A percentile compares a stretch with the other conserved stretches of the same genome.
These are phyloP conservation scores for Pisolithus marmoratus DNA, from an alignment of 768 basidiomycete species.

Conservation along the genomic window DNA sequence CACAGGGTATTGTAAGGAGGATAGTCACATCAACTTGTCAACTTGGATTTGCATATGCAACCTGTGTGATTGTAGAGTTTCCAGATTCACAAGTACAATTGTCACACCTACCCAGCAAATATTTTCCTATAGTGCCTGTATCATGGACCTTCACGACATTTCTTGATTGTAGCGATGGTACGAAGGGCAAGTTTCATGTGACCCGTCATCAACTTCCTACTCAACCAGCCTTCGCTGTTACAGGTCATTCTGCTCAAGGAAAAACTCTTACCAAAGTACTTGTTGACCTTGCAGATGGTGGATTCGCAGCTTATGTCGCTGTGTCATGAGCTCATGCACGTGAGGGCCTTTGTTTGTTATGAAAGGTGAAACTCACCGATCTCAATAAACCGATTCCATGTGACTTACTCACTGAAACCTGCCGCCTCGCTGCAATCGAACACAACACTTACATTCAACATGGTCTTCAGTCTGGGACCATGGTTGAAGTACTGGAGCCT, in stretches of 20 bases:
- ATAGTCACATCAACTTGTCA: neutral
- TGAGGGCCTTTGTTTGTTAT: slow-evolving; percentile 12
- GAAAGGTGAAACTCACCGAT: slow-evolving; percentile 6
- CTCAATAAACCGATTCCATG: too few species aligned
- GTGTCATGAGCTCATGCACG: neutral
- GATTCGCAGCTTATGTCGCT: slow-evolving; percentile 27
- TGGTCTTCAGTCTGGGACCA: too few species aligned
- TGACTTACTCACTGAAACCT: too few species aligned
- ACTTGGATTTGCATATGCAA: neutral
- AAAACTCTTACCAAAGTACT: slow-evolving; percentile 19
- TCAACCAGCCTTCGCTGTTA: slow-evolving; percentile 26
- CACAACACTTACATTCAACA: too few species aligned
- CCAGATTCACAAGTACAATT: too few species aligned
- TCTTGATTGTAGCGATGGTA: neutral
- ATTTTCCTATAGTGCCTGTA: slow-evolving; percentile 13
- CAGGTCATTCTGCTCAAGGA: slow-evolving; percentile 29
- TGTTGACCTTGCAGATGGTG: slow-evolving; percentile 15
- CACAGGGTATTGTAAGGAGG: slow-evolving; percentile 18
- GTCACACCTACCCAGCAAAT: slow-evolving; percentile 13
- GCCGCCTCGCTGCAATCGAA: too few species aligned
- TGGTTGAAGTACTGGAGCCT: too few species aligned
- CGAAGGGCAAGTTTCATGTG: neutral
- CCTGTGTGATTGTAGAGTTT: slow-evolving; percentile 1
- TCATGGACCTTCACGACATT: slow-evolving; percentile 6
- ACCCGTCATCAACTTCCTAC: slow-evolving; percentile 15